phyloP scores from a whole-genome alignment of 2,329 filamentous ascomycete species.

The Xylariaceae sp. region DNA sequence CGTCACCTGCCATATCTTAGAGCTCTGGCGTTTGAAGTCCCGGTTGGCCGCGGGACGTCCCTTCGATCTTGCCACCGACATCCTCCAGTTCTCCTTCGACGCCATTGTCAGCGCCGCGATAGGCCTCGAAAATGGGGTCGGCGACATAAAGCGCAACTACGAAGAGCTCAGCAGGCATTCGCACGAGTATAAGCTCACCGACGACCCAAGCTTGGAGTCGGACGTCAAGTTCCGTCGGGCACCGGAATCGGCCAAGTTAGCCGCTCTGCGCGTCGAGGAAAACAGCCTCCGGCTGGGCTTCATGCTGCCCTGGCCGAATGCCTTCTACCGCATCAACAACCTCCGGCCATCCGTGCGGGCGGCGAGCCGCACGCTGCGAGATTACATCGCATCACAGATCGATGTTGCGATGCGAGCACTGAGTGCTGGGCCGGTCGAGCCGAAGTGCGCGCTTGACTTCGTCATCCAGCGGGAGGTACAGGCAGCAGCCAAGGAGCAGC shows the following conservation, averaged over 20 bases:
- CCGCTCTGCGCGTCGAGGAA: not conserved
- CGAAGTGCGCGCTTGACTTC: not conserved
- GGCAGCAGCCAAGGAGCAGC: slow-evolving; percentile 1
- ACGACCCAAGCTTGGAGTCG: not conserved
- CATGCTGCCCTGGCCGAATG: slow-evolving; percentile 3
- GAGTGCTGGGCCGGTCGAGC: not conserved
- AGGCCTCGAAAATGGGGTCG: slow-evolving; percentile 4
- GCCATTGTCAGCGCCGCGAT: slow-evolving; percentile 15
- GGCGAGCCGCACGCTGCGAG: not conserved
- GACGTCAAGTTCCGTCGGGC: not conserved
- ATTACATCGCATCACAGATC: slow-evolving; percentile 2
- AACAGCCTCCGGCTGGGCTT: not conserved
- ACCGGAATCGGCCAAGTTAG: slow-evolving; percentile 3
- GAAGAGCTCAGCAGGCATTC: not conserved
- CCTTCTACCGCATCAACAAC: not conserved
- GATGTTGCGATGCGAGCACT: slow-evolving; percentile 1
- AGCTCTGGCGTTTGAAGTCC: slow-evolving; percentile 29
- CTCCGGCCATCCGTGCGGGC: no score
- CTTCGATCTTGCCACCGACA: slow-evolving; percentile 19
- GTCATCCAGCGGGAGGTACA: slow-evolving; percentile 3
- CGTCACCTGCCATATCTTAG: slow-evolving; percentile 9
- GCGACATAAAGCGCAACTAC: slow-evolving; percentile 1
- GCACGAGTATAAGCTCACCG: not conserved
- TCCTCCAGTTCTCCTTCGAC: slow-evolving; percentile 13
- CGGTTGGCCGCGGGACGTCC: slow-evolving; percentile 31